A percentile compares a stretch with the other conserved stretches of the same genome.
Conservation (phyloP, 225 moss, liverwort and hornwort genomes). For the Sphagnum tenellum region DNA sequence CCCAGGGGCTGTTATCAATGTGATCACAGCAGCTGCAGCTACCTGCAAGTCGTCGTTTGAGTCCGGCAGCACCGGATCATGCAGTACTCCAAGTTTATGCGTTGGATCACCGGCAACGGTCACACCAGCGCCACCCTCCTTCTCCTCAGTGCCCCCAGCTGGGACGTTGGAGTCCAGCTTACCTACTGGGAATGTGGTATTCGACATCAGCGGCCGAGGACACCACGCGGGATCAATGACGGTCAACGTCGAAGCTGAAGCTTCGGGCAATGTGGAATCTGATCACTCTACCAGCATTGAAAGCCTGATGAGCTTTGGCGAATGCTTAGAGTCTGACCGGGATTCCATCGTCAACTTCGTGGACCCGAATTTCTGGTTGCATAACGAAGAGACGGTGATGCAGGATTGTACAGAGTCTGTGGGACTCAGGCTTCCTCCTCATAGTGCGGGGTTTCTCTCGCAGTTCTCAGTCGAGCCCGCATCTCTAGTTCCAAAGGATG, state of each 20-base stretch:
- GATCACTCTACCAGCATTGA: constrained; percentile 53
- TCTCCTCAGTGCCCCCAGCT: constrained; percentile 4
- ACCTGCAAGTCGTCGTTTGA: constrained; percentile 56
- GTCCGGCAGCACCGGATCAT: constrained; percentile 52
- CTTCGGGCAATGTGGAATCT: constrained; percentile 7
- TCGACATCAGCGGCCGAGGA: constrained; percentile 11
- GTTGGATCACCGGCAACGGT: constrained; percentile 51
- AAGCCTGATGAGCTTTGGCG: constrained; percentile 44
- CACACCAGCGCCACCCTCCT: constrained; percentile 40
- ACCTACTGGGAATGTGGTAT: constrained; percentile 26
- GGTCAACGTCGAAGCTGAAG: too few relatives aligned
- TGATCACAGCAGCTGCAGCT: too few relatives aligned
- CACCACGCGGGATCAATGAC: too few relatives aligned
- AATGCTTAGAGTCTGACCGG: constrained; percentile 1
- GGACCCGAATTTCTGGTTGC: constrained; percentile 31
- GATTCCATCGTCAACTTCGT: constrained; percentile 42
- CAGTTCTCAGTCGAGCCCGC: too few relatives aligned
- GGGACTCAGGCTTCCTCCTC: too few relatives aligned
- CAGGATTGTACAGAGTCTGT: too few relatives aligned
- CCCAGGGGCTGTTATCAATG: constrained; percentile 17
- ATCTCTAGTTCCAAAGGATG: constrained; percentile 24
- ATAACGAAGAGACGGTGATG: constrained; percentile 8
- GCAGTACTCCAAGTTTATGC: constrained; percentile 79
- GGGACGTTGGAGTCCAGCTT: constrained; percentile 3
- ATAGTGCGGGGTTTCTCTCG: too few relatives aligned